These are phyloP conservation scores for Drechslerella stenobrocha DNA, from an alignment of 2,329 filamentous ascomycete genomes.

Conservation along the genomic window DNA sequence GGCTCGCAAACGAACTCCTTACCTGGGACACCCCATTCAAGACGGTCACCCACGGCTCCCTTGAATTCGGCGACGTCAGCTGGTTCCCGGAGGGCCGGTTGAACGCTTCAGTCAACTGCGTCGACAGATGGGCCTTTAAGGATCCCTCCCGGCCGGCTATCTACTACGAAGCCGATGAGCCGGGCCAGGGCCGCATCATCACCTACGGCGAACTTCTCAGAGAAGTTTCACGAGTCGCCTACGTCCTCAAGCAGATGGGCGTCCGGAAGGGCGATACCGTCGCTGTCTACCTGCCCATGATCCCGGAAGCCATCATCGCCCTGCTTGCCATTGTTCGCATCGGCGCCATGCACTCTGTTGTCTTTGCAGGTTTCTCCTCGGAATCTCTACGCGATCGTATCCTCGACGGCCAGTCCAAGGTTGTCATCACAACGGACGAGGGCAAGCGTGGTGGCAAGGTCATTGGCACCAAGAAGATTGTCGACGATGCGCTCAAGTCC, in stretches of 20 bases:
- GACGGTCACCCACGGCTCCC: conserved; percentile 77
- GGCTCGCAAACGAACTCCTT: conserved; percentile 81
- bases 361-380: conserved; percentile 96
- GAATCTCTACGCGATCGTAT: conserved; percentile 96
- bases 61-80: conserved; percentile 78
- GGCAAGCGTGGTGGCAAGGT: conserved; percentile 96
- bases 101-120: conserved; percentile 96
- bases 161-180: conserved; percentile 97
- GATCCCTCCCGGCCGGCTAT: conserved; percentile 91
- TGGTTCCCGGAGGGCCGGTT: conserved; percentile 95
- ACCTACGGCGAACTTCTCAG: conserved; percentile 91
- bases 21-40: conserved; percentile 90
- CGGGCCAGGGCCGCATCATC: conserved; percentile 80
- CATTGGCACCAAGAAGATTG: conserved; percentile 98
- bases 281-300: conserved; percentile 97
- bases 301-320: conserved; percentile 88
- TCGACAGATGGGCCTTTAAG: conserved; percentile 94
- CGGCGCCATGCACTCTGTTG: conserved; percentile 92
- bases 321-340: conserved; percentile 90
- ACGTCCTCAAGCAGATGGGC: conserved; percentile 89
- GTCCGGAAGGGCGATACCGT: conserved; percentile 97
- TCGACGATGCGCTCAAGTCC: conserved; percentile 94
- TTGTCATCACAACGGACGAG: conserved; percentile 96
- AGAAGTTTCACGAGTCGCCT: conserved; percentile 83
- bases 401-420: conserved; percentile 83